phyloP scores from a whole-genome alignment of 1,284 basidiomycete genomes.

The Microstroma glucosiphilum region DNA sequence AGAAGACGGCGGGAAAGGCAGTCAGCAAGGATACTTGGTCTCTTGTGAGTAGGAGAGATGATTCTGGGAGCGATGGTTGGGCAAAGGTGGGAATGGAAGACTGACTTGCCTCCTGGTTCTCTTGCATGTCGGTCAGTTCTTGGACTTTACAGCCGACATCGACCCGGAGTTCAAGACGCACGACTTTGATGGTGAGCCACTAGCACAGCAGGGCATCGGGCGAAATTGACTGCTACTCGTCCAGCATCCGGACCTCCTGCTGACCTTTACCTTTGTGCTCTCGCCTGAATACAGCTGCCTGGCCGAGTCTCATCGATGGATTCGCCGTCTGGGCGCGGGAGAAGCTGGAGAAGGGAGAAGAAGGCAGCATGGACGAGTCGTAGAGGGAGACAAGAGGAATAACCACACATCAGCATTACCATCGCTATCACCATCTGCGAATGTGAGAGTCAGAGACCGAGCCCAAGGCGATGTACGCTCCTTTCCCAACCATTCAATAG shows the following conservation, averaged over 20 bases:
- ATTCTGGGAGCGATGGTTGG: conserved; percentile 13
- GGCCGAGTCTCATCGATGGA: conserved; percentile 82
- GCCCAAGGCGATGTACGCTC: no score
- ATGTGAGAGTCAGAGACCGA: no score
- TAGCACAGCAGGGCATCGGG: conserved; percentile 65
- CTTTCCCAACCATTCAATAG: no score
- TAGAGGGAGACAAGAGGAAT: background rate
- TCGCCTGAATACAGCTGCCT: conserved; percentile 66
- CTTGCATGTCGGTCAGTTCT: conserved; percentile 53
- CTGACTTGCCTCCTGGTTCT: conserved; percentile 3
- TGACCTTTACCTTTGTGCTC: conserved; percentile 8
- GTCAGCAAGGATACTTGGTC: conserved; percentile 91
- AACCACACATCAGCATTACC: no score
- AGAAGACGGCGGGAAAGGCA: conserved; percentile 65
- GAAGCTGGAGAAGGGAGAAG: conserved; percentile 4
- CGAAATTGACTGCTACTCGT: conserved; percentile 57
- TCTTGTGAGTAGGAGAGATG: conserved; percentile 54
- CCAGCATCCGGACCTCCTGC: background rate
- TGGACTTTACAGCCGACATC: conserved; percentile 73
- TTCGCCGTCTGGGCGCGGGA: conserved; percentile 59
- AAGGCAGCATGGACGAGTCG: conserved; percentile 33
- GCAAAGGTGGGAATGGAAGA: conserved; percentile 12
- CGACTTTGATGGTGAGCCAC: conserved; percentile 69
- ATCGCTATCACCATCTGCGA: no score
- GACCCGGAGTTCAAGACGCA: conserved; percentile 74